Evolutionary conservation across 2,329 filamentous ascomycete genomes (phyloP), one percentile per base, ranked within the genome.

Genomic region (Cadophora gregata): DNA sequence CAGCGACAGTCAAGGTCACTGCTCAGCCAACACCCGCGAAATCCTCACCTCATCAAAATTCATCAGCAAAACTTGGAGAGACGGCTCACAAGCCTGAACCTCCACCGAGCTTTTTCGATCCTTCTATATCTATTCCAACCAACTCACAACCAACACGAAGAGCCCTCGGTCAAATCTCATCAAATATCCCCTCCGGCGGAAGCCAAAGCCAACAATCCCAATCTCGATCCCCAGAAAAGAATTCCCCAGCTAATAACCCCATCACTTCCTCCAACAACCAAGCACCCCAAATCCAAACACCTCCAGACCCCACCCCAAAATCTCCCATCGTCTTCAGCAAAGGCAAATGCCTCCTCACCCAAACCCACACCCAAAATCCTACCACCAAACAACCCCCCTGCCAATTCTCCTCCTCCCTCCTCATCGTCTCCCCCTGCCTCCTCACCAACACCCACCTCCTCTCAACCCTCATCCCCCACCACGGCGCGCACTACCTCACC

Each of bases 361-460:
- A 2, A 12, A 3, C 38, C 7, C 19, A 12, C 12, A 1, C 38
- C 38, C 2, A 12, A 6, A 16, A 3, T 16, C 6, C n/a, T n/a
- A n/a, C n/a, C n/a, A n/a, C n/a, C n/a, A n/a, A n/a, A 73, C 24
- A 53, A 36, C 9, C 29, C 9, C 29, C 38, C 12, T 67, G 59
- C 33, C 61, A 24, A 38, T 63, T 63, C 19, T 45, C 61, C 33
- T 63, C 67, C n/a, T 70, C 66, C 38, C 66, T 76, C 10, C 73
- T 77, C 59, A 50, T 76, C 21, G 66, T 77, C 10, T 64, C 71
- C 21, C 74, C 76, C 2, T 72, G 62, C 65, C 67, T 77, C 12
- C 50, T 71, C 1, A 16, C 38, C 1, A 63, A 59, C 12, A 67
- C 65, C 0, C 72, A 69, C 36, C 42, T 77, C 12, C 68, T 64